Evolutionary conservation across 1,139 yeast species (phyloP).

Genomic region (Scheffersomyces lignicola): DNA sequence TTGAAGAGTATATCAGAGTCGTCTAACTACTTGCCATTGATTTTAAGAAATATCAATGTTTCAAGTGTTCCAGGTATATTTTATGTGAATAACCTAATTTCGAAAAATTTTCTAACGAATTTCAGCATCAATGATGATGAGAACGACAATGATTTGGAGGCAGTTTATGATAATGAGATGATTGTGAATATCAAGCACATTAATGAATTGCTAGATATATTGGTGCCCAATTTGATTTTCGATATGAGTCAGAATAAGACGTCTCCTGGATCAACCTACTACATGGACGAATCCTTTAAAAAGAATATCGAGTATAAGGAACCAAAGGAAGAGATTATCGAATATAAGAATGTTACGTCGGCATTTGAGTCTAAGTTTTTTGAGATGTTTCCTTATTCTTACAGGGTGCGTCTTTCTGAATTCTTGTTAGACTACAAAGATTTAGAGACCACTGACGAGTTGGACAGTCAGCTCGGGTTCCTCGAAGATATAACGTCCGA

Average conservation of each 20-base stretch:
- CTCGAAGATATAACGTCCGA: conserved; percentile 40
- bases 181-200: conserved; percentile 27
- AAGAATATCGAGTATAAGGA: neutral
- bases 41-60: conserved; percentile 60
- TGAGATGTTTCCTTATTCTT: conserved; percentile 33
- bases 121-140: conserved; percentile 41
- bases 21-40: conserved; percentile 61
- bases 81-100: conserved; percentile 33
- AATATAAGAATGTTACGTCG: conserved; percentile 13
- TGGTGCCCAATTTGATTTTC: conserved; percentile 37
- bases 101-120: conserved; percentile 19
- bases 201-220: conserved; percentile 33
- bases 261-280: conserved; percentile 15
- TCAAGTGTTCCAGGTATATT: conserved; percentile 57
- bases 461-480: conserved; percentile 37
- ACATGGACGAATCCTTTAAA: conserved; percentile 8
- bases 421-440: conserved; percentile 27
- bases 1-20: conserved; percentile 29
- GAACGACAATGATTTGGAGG: conserved; percentile 33
- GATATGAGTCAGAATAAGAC: conserved; percentile 33
- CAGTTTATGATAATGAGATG: conserved; percentile 31
- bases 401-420: conserved; percentile 33
- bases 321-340: conserved; percentile 11
- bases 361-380: conserved; percentile 20
- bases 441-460: conserved; percentile 19